Evolutionary conservation across 2,329 filamentous ascomycete species (phyloP).

Genomic region (Zymoseptoria brevis): DNA sequence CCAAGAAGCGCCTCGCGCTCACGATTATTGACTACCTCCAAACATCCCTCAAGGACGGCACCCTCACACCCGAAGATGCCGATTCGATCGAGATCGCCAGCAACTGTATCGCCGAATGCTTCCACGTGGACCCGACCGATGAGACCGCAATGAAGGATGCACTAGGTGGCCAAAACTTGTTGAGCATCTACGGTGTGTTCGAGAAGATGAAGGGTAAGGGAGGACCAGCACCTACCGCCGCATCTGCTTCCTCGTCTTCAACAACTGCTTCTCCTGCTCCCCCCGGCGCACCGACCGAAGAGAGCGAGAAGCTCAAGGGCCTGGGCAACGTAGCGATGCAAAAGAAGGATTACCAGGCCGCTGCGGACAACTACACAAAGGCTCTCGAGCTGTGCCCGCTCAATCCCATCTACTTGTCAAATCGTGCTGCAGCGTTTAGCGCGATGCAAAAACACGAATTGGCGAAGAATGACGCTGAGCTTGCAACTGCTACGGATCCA

Average conservation of each 20-base stretch:
- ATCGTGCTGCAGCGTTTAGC: constrained; percentile 89
- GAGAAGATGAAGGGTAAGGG: constrained; percentile 78
- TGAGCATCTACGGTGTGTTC: constrained; percentile 90
- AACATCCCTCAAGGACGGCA: constrained; percentile 78
- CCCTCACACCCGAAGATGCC: constrained; percentile 75
- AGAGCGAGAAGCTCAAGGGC: constrained; percentile 82
- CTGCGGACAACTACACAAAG: constrained; percentile 81
- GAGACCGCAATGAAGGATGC: constrained; percentile 64
- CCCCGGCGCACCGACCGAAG: constrained; percentile 48
- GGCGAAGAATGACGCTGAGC: constrained; percentile 79
- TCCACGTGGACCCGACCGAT: constrained; percentile 85
- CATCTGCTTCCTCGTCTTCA: constrained; percentile 29
- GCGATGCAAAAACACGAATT: constrained; percentile 76
- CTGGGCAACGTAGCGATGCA: constrained; percentile 93
- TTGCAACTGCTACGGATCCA: constrained; percentile 79
- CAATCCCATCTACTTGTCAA: constrained; percentile 95
- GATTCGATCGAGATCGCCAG: constrained; percentile 91
- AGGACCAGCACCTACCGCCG: constrained; percentile 39
- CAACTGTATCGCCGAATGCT: constrained; percentile 90
- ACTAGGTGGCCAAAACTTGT: constrained; percentile 76
- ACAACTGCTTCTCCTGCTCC: constrained; percentile 27
- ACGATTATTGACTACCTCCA: constrained; percentile 94
- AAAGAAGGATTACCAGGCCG: constrained; percentile 75
- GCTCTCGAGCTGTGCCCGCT: constrained; percentile 71
- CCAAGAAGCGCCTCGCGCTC: constrained; percentile 84